These are phyloP conservation scores for Exutisphaerella laricina DNA, from an alignment of 2,329 filamentous ascomycete species.

Conservation along the genomic window DNA sequence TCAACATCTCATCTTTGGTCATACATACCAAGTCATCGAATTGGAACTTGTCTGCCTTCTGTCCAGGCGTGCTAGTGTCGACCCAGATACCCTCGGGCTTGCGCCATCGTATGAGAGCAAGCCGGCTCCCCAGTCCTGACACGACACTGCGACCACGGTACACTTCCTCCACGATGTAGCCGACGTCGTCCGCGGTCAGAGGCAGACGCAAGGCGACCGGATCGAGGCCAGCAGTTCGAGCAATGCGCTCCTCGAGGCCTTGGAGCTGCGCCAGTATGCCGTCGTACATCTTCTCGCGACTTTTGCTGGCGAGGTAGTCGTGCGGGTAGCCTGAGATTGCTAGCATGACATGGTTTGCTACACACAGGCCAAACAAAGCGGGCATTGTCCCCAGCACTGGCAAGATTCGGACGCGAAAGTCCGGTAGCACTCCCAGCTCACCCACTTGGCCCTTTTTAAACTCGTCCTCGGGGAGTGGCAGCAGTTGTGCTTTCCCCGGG, in stretches of 20 bases:
- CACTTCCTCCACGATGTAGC: slow-evolving; percentile 84
- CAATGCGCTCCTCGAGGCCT: slow-evolving; percentile 70
- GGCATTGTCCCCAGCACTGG: slow-evolving; percentile 97
- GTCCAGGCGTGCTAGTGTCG: slow-evolving; percentile 62
- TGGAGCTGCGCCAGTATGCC: slow-evolving; percentile 71
- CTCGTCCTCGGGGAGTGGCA: slow-evolving; percentile 83
- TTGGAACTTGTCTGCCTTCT: slow-evolving; percentile 67
- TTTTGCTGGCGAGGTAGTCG: slow-evolving; percentile 75
- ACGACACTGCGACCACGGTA: slow-evolving; percentile 77
- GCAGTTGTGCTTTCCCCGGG: slow-evolving; percentile 81
- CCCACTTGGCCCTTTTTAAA: slow-evolving; percentile 79
- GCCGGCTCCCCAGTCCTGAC: slow-evolving; percentile 71
- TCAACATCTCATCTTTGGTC: slow-evolving; percentile 82
- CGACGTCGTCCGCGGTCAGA: slow-evolving; percentile 71
- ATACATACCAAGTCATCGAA: slow-evolving; percentile 75
- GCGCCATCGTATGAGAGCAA: slow-evolving; percentile 76
- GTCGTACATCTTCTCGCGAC: slow-evolving; percentile 87
- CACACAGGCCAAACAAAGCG: slow-evolving; percentile 85
- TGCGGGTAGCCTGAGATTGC: slow-evolving; percentile 75
- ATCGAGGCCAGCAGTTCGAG: slow-evolving; percentile 50
- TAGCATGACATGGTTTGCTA: slow-evolving; percentile 89
- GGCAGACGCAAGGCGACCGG: slow-evolving; percentile 71
- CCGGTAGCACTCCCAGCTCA: slow-evolving; percentile 80
- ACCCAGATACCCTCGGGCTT: slow-evolving; percentile 56
- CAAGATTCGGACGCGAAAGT: slow-evolving; percentile 90